Percentiles rank a stretch among this genome's conserved stretches.
Conservation (phyloP, 768 basidiomycete species). For the Albatrellus ellisii region DNA sequence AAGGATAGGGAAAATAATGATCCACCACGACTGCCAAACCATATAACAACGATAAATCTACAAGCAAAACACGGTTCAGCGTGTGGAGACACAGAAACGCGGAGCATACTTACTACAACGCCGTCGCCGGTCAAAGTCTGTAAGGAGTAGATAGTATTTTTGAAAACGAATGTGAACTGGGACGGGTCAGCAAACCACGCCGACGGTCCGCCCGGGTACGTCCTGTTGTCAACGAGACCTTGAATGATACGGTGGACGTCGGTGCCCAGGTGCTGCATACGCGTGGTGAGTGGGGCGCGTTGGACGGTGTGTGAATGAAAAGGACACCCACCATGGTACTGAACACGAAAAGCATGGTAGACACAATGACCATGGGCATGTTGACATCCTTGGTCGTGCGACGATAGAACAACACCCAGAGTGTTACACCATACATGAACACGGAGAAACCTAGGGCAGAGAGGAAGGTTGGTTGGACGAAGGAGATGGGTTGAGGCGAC, state of each 20-base stretch:
- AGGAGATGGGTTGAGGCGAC: background rate
- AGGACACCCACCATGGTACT: slow-evolving; percentile 1
- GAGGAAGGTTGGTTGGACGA: no score
- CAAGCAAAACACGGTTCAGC: background rate
- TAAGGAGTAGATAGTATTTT: slow-evolving; percentile 15
- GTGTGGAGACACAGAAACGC: background rate
- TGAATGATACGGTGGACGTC: slow-evolving; percentile 3
- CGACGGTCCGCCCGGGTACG: slow-evolving; percentile 14
- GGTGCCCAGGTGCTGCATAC: background rate
- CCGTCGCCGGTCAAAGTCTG: slow-evolving; percentile 21
- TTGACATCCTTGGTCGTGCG: slow-evolving; percentile 1
- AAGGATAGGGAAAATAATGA: slow-evolving; percentile 10
- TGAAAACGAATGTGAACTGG: slow-evolving; percentile 19
- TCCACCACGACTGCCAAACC: slow-evolving; percentile 12
- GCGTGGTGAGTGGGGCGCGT: background rate
- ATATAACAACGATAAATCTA: slow-evolving; percentile 17
- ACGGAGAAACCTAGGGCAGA: slow-evolving; percentile 1
- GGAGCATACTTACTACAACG: slow-evolving; percentile 16
- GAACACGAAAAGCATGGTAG: background rate
- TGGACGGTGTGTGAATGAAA: background rate
- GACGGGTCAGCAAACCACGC: slow-evolving; percentile 17
- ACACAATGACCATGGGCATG: background rate
- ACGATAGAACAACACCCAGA: slow-evolving; percentile 1
- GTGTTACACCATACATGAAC: slow-evolving; percentile 1
- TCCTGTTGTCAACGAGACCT: slow-evolving; percentile 17